Base-by-base conservation (phyloP, 1,139 yeast species). In the Zygosaccharomyces sapae region DNA sequence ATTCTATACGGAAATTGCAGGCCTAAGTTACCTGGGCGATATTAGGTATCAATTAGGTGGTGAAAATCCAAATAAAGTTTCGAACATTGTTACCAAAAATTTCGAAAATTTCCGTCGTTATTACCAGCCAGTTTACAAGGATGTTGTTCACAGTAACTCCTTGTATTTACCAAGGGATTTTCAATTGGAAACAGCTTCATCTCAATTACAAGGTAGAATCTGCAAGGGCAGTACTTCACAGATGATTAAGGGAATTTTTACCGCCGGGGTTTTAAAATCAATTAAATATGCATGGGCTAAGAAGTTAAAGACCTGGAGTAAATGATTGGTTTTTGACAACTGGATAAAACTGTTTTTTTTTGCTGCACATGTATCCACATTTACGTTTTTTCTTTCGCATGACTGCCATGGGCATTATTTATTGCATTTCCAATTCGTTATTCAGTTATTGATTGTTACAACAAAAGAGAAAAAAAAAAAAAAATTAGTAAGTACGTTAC, bases 21-120 rank as follows among this genome's bases (percentile, higher is more conserved):
- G 81, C 12, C 69, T 94, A 18, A 86, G 96, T 18, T 94, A 92
- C 64, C 70, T 83, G 66, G 98, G 98, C 12, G 99, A 92, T 65
- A 83, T 90, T 33, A 76, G 99, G 55, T 85, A 89, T 80, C 72
- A 77, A 38, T 73, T 89, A 39, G 95, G 95, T 2, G 95, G 92
- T 4, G 98, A 92, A 66, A 87, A 92, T 65, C 97, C 97, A 7
- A 75, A 83, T 59, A 92, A 92, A 67, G 86, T 90, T 27, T 73
- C 74, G 45, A 92, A 94, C 65, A 92, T 92, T 52, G 97, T 92
- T 5, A 67, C 70, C 22, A 85, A 86, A 62, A 97, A 94, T 67
- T 77, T 78, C 55, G 69, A 70, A 18, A 76, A 79, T 52, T 92
- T 92, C 69, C 76, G 81, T 49, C 70, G 70, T 50, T 77, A 92